A percentile compares a stretch with the other conserved stretches of the same genome.
These are phyloP conservation scores for Phytophthora sansomeana DNA, from an alignment of 352 stramenopile genomes.

Conservation along the genomic window DNA sequence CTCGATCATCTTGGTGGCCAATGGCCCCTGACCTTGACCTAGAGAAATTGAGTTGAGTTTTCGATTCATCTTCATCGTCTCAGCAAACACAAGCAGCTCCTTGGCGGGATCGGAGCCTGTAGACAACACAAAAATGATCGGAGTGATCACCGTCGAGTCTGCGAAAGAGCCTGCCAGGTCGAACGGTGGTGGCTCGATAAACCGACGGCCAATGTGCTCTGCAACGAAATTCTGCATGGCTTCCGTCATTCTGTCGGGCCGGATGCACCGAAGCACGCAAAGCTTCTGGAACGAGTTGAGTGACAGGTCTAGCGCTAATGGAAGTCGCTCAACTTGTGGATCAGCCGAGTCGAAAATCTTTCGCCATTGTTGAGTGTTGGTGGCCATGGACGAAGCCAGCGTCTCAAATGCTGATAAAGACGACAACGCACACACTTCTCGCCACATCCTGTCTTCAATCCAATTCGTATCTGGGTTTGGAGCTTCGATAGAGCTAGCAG, in stretches of 20 bases:
- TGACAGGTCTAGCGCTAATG: constrained; percentile 56
- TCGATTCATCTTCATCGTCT: constrained; percentile 82
- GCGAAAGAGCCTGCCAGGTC: constrained; percentile 92
- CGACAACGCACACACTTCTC: constrained; percentile 76
- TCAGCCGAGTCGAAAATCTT: constrained; percentile 87
- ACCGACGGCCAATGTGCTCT: constrained; percentile 84
- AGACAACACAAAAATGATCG: constrained; percentile 94
- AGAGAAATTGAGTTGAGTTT: constrained; percentile 95
- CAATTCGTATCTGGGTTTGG: constrained; percentile 72
- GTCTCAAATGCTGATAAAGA: constrained; percentile 73
- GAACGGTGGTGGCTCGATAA: constrained; percentile 93
- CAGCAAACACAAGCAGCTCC: constrained; percentile 92
- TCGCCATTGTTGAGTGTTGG: constrained; percentile 59
- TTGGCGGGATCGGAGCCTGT: constrained; percentile 95
- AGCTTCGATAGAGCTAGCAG: constrained; percentile 67
- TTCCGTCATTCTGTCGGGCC: constrained; percentile 86
- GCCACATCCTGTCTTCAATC: constrained; percentile 82
- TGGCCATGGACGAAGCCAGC: constrained; percentile 58
- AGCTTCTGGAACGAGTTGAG: constrained; percentile 89
- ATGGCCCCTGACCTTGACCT: constrained; percentile 92
- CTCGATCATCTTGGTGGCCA: constrained; percentile 93
- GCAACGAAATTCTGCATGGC: constrained; percentile 93
- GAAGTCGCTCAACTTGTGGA: constrained; percentile 79
- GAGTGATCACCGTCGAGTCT: constrained; percentile 90
- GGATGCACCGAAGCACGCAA: constrained; percentile 79